These are phyloP conservation scores for Candida ortonii DNA, from an alignment of 805 yeast genomes.

Conservation along the genomic window DNA sequence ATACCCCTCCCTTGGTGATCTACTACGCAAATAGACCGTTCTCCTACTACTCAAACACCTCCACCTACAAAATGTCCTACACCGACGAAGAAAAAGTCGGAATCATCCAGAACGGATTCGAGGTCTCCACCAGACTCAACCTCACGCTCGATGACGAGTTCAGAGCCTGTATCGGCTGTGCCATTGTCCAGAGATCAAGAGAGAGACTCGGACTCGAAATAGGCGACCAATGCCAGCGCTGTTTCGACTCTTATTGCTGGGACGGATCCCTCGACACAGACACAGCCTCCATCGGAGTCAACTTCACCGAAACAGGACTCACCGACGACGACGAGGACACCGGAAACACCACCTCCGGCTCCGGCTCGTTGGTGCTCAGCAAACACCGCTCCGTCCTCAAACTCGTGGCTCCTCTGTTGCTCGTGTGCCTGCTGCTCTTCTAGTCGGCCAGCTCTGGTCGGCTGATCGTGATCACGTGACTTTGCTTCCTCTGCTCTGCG, in stretches of 20 bases:
- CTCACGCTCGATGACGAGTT: constrained; percentile 66
- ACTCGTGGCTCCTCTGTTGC: constrained; percentile 5
- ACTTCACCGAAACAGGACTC: constrained; percentile 41
- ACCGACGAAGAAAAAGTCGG: constrained; percentile 51
- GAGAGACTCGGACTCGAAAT: constrained; percentile 62
- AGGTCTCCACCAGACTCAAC: constrained; percentile 62
- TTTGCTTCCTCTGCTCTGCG: too few species aligned
- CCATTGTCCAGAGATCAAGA: constrained; percentile 72
- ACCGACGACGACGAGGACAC: constrained; percentile 31
- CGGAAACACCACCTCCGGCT: constrained; percentile 23
- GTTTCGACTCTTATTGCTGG: constrained; percentile 73
- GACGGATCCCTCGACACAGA: constrained; percentile 29
- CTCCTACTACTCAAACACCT: constrained; percentile 64
- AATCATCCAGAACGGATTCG: constrained; percentile 73
- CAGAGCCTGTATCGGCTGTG: constrained; percentile 78
- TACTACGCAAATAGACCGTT: constrained; percentile 73
- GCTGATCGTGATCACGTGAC: too few species aligned
- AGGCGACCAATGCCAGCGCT: constrained; percentile 65
- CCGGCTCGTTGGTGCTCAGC: constrained; percentile 5
- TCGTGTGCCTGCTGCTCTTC: constrained; percentile 14
- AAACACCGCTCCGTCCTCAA: constrained; percentile 2
- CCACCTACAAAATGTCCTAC: constrained; percentile 67
- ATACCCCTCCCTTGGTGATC: constrained; percentile 70
- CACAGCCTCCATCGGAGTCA: constrained; percentile 23
- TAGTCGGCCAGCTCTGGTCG: constrained; percentile 10